Evolutionary conservation across 1,284 basidiomycete species (phyloP), one percentile per base, ranked within the genome.

Genomic region (Fomes fomentarius): DNA sequence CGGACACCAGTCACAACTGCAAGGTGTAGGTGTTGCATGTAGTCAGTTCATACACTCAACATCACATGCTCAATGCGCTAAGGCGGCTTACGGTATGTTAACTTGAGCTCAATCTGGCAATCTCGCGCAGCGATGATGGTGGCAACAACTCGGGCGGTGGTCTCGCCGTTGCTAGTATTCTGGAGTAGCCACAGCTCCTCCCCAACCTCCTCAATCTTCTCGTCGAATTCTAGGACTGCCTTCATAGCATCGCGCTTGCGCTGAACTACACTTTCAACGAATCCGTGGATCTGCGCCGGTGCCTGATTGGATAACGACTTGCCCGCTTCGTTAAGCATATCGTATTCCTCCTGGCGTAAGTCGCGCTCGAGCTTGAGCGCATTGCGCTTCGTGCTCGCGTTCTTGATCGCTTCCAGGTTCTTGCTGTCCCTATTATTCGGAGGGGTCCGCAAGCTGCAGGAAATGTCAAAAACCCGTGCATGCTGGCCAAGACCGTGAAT

Each of bases 381-480:
- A 1, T 52, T 47, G 49, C 72, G 74, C 56, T 73, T 69, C 9
- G 67, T 67, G 25, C 64, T 47, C 31, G 82, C 64, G 7, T 61
- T 71, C 22, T 79, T 66, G 15, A 64, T 56, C 58, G 76, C 75
- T n/a, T 63, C 28, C 9, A 47, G 56, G 39, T 30, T 38, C 39
- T 10, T n/a, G 67, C 47, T 52, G 61, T 68, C 25, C 64, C 58
- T 10, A 61, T 26, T 28, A 62, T 55, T 25, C 59, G 15, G 61
- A 42, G 46, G 57, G 62, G 56, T 67, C 26, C 35, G 74, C 60
- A 22, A 58, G 21, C 70, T 75, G 63, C 74, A 80, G 12, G 77
- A 74, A 21, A 82, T 75, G 64, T 82, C 81, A 50, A 75, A 75
- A 11, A 84, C 69, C 50, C 77, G 76, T 8, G 76, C 75, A 33